Evolutionary conservation across 495 filamentous ascomycete genomes (phyloP).

Genomic region (Oidiodendron maius): DNA sequence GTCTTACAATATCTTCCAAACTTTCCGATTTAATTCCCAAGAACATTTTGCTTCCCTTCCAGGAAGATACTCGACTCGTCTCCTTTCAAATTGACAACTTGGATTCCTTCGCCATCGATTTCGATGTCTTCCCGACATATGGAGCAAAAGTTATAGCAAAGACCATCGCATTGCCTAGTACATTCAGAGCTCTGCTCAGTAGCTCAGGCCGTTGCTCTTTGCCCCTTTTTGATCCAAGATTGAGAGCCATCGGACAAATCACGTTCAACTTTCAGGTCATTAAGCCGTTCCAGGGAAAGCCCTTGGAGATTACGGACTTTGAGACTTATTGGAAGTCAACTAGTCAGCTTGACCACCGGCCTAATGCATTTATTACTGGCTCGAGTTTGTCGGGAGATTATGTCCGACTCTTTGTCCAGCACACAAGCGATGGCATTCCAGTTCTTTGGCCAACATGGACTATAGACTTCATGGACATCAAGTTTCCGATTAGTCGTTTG

Average conservation of each 20-base stretch:
- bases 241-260: constrained; percentile 91
- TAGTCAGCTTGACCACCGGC: constrained; percentile 76
- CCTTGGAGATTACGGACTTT: constrained; percentile 93
- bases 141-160: constrained; percentile 96
- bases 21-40: constrained; percentile 91
- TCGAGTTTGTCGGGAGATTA: constrained; percentile 94
- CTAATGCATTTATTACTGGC: constrained; percentile 83
- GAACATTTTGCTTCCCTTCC: constrained; percentile 90
- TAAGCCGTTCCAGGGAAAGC: constrained; percentile 90
- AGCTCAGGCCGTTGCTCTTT: constrained; percentile 78
- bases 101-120: constrained; percentile 89
- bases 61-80: constrained; percentile 85
- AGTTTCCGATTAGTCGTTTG: constrained; percentile 71
- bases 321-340: constrained; percentile 99
- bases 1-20: constrained; percentile 93
- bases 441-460: constrained; percentile 82
- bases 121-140: constrained; percentile 96
- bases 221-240: constrained; percentile 84
- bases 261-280: constrained; percentile 93
- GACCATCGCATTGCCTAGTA: constrained; percentile 80
- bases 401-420: constrained; percentile 82
- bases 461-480: constrained; percentile 71
- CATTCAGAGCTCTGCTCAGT: constrained; percentile 67
- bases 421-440: constrained; percentile 80
- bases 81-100: constrained; percentile 95